Base-by-base conservation (phyloP, 768 basidiomycete genomes). In the Calocera cornea region DNA sequence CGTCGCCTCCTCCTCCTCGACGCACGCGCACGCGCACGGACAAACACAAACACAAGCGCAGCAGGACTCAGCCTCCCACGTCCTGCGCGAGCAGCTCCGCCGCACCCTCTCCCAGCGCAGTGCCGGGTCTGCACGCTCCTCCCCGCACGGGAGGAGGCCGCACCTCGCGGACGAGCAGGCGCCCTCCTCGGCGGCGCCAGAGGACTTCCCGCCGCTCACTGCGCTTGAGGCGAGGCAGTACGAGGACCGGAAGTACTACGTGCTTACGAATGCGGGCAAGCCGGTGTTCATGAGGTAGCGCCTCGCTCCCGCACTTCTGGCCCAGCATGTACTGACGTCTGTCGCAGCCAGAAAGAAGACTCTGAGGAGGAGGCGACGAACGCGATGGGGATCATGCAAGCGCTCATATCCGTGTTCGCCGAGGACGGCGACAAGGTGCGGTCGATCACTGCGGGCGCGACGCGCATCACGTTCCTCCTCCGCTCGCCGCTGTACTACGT, bases 251-350 rank as follows among this genome's bases (percentile, higher is more conserved):
- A 85, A 92, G 74, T 99, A 97, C 76, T 97, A 90, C 73, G 84
- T 97, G 17, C 82, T 98, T 22, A 97, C 95, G 0, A 87, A 95
- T 69, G 97, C 97, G 34, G 97, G 97, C 33, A 98, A 99, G 76
- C 95, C 95, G n/a, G 94, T 99, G 12, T 99, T 90, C 73, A 82
- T 86, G 47, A 92, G 90, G 94, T 90, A 75, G 68, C 79, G 71
- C 40, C 31, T 40, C 47, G n/a, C 31, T 44, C n/a, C n/a, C n/a
- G n/a, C n/a, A n/a, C 64, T 36, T 47, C 24, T 50, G 54, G 34
- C 8, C 24, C 33, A 12, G n/a, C 66, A 47, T 24, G 38, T 60
- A n/a, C 27, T 27, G 34, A 41, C 31, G 11, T 38, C n/a, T 22
- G 27, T 49, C 64, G 36, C 70, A 75, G 34, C 24, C 11, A 66